Percentiles rank a stretch among this genome's conserved stretches.
These are phyloP conservation scores for Inga laurina DNA, from an alignment of 306 rosid species.

Conservation along the genomic window DNA sequence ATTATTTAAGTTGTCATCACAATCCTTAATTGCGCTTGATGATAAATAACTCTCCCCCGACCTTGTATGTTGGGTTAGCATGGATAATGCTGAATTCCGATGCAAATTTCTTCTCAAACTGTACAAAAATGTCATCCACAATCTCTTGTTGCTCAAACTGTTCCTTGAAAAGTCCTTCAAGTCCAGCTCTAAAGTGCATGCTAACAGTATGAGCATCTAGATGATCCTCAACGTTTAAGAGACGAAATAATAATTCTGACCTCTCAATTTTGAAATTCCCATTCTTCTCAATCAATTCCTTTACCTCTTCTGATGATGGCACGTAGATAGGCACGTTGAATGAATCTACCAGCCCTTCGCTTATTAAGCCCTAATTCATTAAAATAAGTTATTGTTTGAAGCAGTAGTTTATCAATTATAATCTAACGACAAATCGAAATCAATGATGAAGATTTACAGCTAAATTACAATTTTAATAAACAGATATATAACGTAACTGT, in stretches of 20 bases:
- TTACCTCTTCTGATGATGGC: too few species aligned
- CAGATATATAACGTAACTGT: too few species aligned
- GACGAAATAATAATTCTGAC: background rate
- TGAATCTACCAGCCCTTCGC: too few species aligned
- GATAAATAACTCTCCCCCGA: background rate
- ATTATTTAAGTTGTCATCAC: too few species aligned
- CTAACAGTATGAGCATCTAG: background rate
- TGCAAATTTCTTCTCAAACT: background rate
- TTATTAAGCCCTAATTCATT: too few species aligned
- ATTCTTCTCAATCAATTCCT: too few species aligned
- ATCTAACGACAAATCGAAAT: too few species aligned
- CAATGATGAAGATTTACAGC: too few species aligned
- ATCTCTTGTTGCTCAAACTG: background rate
- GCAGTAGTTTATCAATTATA: too few species aligned
- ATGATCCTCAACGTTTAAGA: background rate
- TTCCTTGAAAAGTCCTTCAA: background rate
- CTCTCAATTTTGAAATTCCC: background rate
- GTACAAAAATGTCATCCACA: background rate
- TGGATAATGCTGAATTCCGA: background rate
- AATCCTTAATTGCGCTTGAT: background rate
- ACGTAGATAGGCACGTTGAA: too few species aligned
- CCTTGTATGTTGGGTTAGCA: background rate
- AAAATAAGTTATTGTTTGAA: too few species aligned
- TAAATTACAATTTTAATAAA: too few species aligned
- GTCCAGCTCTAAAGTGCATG: background rate